Percentiles rank a stretch among this genome's conserved stretches.
Evolutionary conservation across 768 basidiomycete genomes (phyloP).

Genomic region (Agaricus bisporus): DNA sequence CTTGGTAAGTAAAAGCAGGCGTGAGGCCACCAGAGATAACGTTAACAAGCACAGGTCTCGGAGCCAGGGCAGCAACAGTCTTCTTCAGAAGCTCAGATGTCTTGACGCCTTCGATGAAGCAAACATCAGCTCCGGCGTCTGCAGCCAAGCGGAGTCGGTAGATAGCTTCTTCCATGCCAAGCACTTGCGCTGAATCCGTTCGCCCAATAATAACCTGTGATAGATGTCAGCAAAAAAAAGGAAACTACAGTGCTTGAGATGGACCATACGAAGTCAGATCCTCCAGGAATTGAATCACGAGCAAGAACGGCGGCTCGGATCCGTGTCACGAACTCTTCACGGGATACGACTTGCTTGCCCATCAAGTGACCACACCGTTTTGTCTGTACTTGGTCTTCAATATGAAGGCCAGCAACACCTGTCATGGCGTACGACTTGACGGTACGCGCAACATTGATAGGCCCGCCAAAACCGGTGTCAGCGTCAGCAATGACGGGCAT

Average conservation of each 20-base stretch:
- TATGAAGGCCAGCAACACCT: slow-evolving; percentile 69
- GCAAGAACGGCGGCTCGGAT: slow-evolving; percentile 74
- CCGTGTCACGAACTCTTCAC: slow-evolving; percentile 67
- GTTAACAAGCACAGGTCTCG: slow-evolving; percentile 73
- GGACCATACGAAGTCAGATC: slow-evolving; percentile 55
- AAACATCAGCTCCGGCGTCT: slow-evolving; percentile 70
- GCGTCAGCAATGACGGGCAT: slow-evolving; percentile 74
- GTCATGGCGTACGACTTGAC: slow-evolving; percentile 59
- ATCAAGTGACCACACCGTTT: slow-evolving; percentile 76
- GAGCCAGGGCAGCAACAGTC: slow-evolving; percentile 60
- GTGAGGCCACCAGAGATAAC: slow-evolving; percentile 78
- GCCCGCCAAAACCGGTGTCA: slow-evolving; percentile 75
- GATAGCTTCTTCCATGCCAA: slow-evolving; percentile 74
- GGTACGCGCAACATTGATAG: slow-evolving; percentile 69
- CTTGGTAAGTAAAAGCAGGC: slow-evolving; percentile 61
- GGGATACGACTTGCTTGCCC: slow-evolving; percentile 76
- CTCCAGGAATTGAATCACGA: slow-evolving; percentile 66
- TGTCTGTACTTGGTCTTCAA: slow-evolving; percentile 78
- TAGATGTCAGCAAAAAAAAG: background rate
- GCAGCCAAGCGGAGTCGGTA: slow-evolving; percentile 60
- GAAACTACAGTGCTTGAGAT: background rate
- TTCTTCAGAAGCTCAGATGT: slow-evolving; percentile 54
- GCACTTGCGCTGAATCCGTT: slow-evolving; percentile 71
- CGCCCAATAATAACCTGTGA: slow-evolving; percentile 64
- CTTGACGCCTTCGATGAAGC: slow-evolving; percentile 76